Evolutionary conservation across 139 green algal species (phyloP), one percentile per base, ranked within the genome.

Genomic region (Auxenochlorella pyrenoidosa): DNA sequence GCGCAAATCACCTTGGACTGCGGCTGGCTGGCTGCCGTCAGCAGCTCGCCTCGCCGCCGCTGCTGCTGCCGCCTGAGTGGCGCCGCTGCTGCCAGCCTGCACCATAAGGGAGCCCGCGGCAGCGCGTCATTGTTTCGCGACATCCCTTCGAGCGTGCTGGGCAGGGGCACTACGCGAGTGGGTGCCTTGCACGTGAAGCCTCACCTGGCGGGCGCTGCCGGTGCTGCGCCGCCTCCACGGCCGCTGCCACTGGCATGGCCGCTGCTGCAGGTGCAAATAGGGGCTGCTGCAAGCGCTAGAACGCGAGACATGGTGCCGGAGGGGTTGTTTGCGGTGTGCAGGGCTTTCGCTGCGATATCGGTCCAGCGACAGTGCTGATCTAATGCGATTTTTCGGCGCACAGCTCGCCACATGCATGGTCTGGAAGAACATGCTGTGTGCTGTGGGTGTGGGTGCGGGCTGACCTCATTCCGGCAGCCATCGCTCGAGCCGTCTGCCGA

Each of bases 71-170:
- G 80, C 34, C 80, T 38, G 36, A 15, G 10, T 13, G 60, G 26
- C 60, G 63, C 51, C 70, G 70, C 51, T 54, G 51, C 54, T 60
- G 59, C 63, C 60, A 77, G 80, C 80, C 80, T 85, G 60, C 80
- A 43, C 34, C 70, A 76, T 36, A 15, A 40, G 66, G 12, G 54
- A 24, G 54, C 54, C 2, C 54, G 16, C 54, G 54, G 54, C 54
- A 63, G 54, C 54, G 13, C 18, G 13, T 63, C 13, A 63, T 63
- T 63, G 18, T 22, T 24, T 28, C 18, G 54, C 22, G 15, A 8
- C 10, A 63, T 22, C 22, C 15, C 15, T 26, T 13, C 54, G 15
- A 63, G 54, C 54, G 22, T 8, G 54, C 54, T 63, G 54, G 54
- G 54, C 13, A 63, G 54, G 54, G 10, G 54, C 54, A 24, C 3